Conservation (phyloP, 805 yeast genomes). For the Kregervanrija delftensis region DNA sequence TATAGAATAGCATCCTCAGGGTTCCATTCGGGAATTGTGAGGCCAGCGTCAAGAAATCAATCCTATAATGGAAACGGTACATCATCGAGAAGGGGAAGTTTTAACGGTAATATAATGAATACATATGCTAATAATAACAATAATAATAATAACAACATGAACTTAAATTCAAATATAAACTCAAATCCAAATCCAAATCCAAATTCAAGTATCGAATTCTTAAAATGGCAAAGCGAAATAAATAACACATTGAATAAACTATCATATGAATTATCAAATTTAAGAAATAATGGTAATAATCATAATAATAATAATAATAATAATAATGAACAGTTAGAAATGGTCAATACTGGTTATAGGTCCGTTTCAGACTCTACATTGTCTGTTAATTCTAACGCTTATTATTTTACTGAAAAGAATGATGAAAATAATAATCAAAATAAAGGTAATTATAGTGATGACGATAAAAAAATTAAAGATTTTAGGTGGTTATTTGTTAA, state of each 20-base stretch:
- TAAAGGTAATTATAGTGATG: no score
- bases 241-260: slow-evolving; percentile 40
- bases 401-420: no score
- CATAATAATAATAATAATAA: background rate
- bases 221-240: slow-evolving; percentile 49
- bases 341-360: no score
- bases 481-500: no score
- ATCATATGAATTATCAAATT: slow-evolving; percentile 31
- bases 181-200: background rate
- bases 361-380: no score
- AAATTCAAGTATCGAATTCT: slow-evolving; percentile 31
- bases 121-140: background rate
- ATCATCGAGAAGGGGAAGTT: slow-evolving; percentile 10
- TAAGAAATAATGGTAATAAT: slow-evolving; percentile 4
- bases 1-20: slow-evolving; percentile 27
- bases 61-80: slow-evolving; percentile 9
- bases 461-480: no score
- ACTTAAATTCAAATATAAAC: background rate
- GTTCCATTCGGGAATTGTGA: slow-evolving; percentile 19
- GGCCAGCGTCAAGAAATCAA: slow-evolving; percentile 25
- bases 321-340: background rate
- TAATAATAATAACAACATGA: background rate
- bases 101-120: slow-evolving; percentile 3
- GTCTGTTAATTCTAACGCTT: no score
- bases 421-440: no score